These are phyloP conservation scores for Plicaturopsis crispa DNA, from an alignment of 768 basidiomycete species.

Conservation along the genomic window DNA sequence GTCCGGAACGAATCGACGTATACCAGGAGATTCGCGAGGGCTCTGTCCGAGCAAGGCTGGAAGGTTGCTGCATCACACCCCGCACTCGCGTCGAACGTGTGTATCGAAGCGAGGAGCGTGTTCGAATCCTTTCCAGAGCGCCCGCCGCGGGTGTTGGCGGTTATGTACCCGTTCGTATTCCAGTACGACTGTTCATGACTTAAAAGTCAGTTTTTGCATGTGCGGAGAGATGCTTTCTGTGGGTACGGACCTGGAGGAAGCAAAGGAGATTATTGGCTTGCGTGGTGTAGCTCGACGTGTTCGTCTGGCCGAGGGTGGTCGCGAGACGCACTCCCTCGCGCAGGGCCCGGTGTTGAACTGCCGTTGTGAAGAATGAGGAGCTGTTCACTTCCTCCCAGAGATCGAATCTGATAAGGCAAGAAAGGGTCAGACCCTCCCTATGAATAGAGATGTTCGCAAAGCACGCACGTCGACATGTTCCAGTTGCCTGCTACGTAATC, in stretches of 20 bases:
- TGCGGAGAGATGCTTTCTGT: conserved; percentile 14
- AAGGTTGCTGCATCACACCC: conserved; percentile 49
- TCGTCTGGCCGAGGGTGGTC: conserved; percentile 35
- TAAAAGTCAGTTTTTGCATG: not conserved
- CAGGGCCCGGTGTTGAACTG: conserved; percentile 68
- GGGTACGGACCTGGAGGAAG: conserved; percentile 38
- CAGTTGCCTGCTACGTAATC: conserved; percentile 46
- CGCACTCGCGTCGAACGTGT: conserved; percentile 48
- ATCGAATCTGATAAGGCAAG: conserved; percentile 27
- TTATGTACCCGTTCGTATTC: conserved; percentile 37
- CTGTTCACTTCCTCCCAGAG: conserved; percentile 42
- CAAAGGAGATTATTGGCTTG: conserved; percentile 44
- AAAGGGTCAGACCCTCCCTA: not conserved
- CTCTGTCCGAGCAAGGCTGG: conserved; percentile 75
- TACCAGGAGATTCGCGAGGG: conserved; percentile 56
- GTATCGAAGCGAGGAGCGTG: conserved; percentile 45
- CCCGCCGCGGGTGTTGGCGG: conserved; percentile 44
- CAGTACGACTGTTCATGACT: conserved; percentile 36
- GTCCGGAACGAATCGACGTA: conserved; percentile 61
- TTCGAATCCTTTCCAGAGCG: conserved; percentile 47
- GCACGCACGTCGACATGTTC: conserved; percentile 40
- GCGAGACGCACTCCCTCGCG: conserved; percentile 64
- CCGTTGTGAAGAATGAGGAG: conserved; percentile 52
- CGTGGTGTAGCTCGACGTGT: conserved; percentile 24
- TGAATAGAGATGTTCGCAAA: not conserved